Evolutionary conservation across 83 land plant genomes (phyloP), one percentile per base, ranked within the genome.

Genomic region (Isoetes engelmannii): DNA sequence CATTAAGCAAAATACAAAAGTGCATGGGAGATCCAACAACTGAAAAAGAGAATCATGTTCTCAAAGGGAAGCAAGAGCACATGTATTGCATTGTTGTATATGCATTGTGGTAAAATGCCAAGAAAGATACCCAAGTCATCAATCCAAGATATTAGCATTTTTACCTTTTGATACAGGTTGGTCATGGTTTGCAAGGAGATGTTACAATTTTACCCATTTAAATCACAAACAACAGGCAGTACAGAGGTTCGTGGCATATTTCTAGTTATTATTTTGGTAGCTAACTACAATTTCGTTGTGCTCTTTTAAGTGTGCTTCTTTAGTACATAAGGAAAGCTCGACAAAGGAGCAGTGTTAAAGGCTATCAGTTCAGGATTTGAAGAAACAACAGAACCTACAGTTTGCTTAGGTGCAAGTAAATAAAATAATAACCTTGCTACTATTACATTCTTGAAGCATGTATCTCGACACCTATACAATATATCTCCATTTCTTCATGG

Each of bases 291-390:
- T 28, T 28, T 28, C 2, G 37, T 28, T 28, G 37, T 28, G 37
- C 37, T 28, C 37, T 28, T 28, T 0, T 28, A 28, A 28, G 37
- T 28, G 37, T 64, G 13, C 46, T 74, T 19, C 5, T 72, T 20
- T 45, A 28, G 2, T 28, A 28, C 37, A 0, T 28, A 87, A 89
- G 94, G 94, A 28, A 89, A 89, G 65, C 71, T 89, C 72, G 88
- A 77, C 71, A 89, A 77, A 68, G 85, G 80, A 5, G 88, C 91
- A 54, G 94, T 89, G 37, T 67, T 87, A 69, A 89, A 87, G 75
- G 91, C 94, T 10, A 81, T 89, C 56, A 86, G 90, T 79, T 47
- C 93, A 73, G 93, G 93, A 74, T 89, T 89, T 79, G 78, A 89
- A 71, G 91, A 89, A 79, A 87, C 88, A 7, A 89, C 88, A 15